Percentiles rank a stretch among this genome's conserved stretches.
Conservation (phyloP, 257 asterid species). For the Scutellaria galericulata region DNA sequence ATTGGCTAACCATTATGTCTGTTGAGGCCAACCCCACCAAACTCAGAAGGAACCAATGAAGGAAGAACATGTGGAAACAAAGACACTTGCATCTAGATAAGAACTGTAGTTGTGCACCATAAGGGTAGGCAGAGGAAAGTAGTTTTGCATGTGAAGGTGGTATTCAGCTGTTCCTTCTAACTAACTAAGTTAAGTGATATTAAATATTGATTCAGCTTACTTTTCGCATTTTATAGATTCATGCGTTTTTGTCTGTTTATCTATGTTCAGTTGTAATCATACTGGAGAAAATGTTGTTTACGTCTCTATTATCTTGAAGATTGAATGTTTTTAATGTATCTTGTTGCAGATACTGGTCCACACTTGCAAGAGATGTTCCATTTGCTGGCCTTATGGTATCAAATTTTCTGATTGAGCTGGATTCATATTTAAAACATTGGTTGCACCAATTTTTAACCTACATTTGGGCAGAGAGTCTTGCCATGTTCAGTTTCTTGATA, state of each 20-base stretch:
- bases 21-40: slow-evolving; percentile 7
- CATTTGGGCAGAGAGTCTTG: not conserved
- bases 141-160: slow-evolving; percentile 1
- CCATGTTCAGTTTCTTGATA: slow-evolving; percentile 12
- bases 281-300: slow-evolving; percentile 6
- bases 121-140: not conserved
- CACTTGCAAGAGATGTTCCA: slow-evolving; percentile 87
- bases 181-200: not conserved
- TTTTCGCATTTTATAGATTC: not conserved
- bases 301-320: slow-evolving; percentile 21
- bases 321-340: slow-evolving; percentile 21
- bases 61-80: not conserved
- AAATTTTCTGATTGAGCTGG: slow-evolving; percentile 26
- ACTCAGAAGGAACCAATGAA: not conserved
- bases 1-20: not conserved
- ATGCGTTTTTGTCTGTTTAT: slow-evolving; percentile 14
- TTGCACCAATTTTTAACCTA: slow-evolving; percentile 20
- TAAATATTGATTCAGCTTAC: not conserved
- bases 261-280: slow-evolving; percentile 2
- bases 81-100: not conserved
- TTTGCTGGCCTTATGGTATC: slow-evolving; percentile 89
- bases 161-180: slow-evolving; percentile 20
- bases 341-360: slow-evolving; percentile 74
- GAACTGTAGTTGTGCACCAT: slow-evolving; percentile 18
- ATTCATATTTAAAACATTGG: slow-evolving; percentile 15